Evolutionary conservation across 352 stramenopile species (phyloP), one percentile per base, ranked within the genome.

Genomic region (Thraustotheca clavata): DNA sequence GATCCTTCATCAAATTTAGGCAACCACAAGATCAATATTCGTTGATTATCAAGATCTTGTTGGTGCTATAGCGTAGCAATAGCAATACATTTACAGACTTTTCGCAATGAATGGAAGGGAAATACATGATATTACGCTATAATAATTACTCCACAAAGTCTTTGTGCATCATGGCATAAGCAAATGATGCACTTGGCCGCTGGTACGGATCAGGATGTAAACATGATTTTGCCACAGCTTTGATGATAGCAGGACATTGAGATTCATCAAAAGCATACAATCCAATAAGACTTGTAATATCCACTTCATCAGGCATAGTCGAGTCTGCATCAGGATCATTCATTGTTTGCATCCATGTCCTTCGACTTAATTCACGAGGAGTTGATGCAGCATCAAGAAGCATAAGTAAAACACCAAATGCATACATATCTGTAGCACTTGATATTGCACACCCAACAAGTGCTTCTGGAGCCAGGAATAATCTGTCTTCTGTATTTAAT

Each of bases 381-480:
- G 34, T 33, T 48, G 46, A 68, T 48, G 71, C 80, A 27, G 72
- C 74, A 34, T 90, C 81, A 20, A 90, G 49, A 18, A 86, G 77
- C 26, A 69, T 71, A 20, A 88, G 68, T n/a, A 90, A 68, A 59
- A 84, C 76, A 27, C 81, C 81, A 14, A 83, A 88, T 27, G 81
- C 79, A 52, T 87, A 90, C 77, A 90, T 87, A 46, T 90, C 81
- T 4, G 79, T 74, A 6, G 71, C 68, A 33, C 39, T 20, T 35
- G 36, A 31, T 32, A 62, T 3, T 0, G 67, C 50, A 22, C 79
- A 75, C 5, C 77, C 76, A 8, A 74, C 69, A n/a, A 85, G 59
- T 22, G 85, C 72, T 62, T 88, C 79, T 11, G 79, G 79, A 31
- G 79, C 76, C 24, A 86, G 72, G 70, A 79, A 86, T 27, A 69